Base-by-base conservation (phyloP, 2,329 filamentous ascomycete species). In the Ascochyta pisi region DNA sequence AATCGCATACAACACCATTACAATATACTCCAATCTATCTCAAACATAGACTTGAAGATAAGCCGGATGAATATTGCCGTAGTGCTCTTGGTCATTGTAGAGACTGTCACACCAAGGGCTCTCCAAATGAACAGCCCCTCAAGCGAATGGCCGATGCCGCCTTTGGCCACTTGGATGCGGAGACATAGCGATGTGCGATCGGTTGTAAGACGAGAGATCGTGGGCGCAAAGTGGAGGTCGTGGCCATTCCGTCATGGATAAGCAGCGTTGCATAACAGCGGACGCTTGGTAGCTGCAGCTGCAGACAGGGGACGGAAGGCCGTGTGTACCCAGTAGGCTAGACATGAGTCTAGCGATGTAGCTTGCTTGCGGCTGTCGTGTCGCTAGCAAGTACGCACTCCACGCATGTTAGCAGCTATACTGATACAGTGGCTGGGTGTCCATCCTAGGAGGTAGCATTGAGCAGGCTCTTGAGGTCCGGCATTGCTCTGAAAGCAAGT, bases 221-320 rank as follows among this genome's bases (percentile, higher is more conserved):
- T 38, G 22, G 23, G 19, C 19, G 42, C 38, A 47, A 34, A 47
- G n/a, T n/a, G 9, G 13, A 23, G 24, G 10, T 34, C n/a, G 42
- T 23, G 38, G n/a, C 29, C 15, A 48, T 51, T 51, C 31, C 46
- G 53, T 51, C 53, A 56, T 56, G 51, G 48, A 51, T 51, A 35
- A 29, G 53, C 47, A 37, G 38, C 48, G 29, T 56, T 51, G 47
- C 42, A 56, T 39, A 29, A 50, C 42, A 42, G 48, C 43, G 38
- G 47, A 34, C 26, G 27, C 53, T 23, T 51, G 39, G 53, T 47
- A 51, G 37, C 19, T 49, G 33, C 37, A 31, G 38, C 24, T 49
- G 33, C 37, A 31, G 38, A n/a, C 27, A 23, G 26, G 46, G 47
- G 15, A 29, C 43, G 43, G 38, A n/a, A 43, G 38, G 16, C 40